These are phyloP conservation scores for Penicillium griseofulvum DNA, from an alignment of 2,329 filamentous ascomycete species.

Conservation along the genomic window DNA sequence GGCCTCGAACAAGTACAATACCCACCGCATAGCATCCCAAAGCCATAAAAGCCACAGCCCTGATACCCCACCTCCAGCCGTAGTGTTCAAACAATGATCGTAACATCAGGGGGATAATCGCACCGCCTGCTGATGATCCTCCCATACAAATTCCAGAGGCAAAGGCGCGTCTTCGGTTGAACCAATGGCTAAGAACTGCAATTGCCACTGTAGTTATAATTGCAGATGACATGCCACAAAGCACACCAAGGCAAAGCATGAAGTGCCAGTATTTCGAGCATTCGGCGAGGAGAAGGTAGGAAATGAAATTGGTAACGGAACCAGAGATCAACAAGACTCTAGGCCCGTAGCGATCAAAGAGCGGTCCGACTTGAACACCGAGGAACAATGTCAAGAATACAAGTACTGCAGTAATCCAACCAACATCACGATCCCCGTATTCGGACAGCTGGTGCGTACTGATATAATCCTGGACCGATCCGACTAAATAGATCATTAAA, in stretches of 20 bases:
- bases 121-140: constrained; percentile 39
- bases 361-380: constrained; percentile 49
- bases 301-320: constrained; percentile 36
- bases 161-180: constrained; percentile 37
- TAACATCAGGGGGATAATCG: constrained; percentile 38
- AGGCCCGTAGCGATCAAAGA: constrained; percentile 51
- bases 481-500: constrained; percentile 38
- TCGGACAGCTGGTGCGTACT: constrained; percentile 44
- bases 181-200: constrained; percentile 43
- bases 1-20: constrained; percentile 34
- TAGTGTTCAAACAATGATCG: constrained; percentile 29
- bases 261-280: constrained; percentile 52
- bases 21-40: constrained; percentile 33
- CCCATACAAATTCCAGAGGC: constrained; percentile 43
- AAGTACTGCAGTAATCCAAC: constrained; percentile 51
- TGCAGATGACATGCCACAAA: constrained; percentile 37
- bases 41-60: constrained; percentile 38
- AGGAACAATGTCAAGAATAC: constrained; percentile 47
- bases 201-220: constrained; percentile 39
- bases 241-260: constrained; percentile 38
- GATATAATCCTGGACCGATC: constrained; percentile 51
- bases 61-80: constrained; percentile 39
- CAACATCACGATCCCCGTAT: constrained; percentile 47
- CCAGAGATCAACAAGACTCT: constrained; percentile 41
- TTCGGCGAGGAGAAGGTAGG: constrained; percentile 49